Conservation (phyloP, 2,329 filamentous ascomycete species). For the Epichloe coenophiala region DNA sequence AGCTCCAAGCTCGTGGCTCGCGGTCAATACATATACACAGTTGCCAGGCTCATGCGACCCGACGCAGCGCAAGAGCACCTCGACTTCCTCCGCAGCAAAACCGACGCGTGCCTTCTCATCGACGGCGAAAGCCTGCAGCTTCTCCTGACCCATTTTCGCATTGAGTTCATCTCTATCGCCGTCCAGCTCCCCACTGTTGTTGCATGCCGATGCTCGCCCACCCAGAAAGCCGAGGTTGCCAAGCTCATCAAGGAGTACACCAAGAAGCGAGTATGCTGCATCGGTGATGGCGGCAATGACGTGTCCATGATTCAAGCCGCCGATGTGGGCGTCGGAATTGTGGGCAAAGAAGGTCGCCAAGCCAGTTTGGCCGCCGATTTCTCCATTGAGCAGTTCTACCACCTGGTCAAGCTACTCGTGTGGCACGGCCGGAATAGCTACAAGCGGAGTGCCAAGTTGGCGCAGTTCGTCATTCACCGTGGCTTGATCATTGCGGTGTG, state of each 20-base stretch:
- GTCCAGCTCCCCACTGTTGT: conserved; percentile 84
- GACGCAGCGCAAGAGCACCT: conserved; percentile 78
- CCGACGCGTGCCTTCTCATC: conserved; percentile 77
- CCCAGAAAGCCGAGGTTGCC: conserved; percentile 91
- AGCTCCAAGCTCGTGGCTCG: conserved; percentile 87
- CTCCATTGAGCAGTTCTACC: conserved; percentile 87
- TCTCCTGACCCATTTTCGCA: conserved; percentile 69
- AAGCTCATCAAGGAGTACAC: conserved; percentile 81
- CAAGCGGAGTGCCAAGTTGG: conserved; percentile 87
- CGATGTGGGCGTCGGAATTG: conserved; percentile 93
- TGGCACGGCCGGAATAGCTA: conserved; percentile 98
- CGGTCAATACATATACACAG: conserved; percentile 91
- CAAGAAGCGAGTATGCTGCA: conserved; percentile 91
- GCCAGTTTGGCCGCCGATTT: conserved; percentile 93
- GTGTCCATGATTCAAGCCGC: conserved; percentile 99
- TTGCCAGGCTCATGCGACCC: conserved; percentile 72
- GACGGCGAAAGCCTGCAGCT: conserved; percentile 83
- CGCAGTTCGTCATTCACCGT: conserved; percentile 95
- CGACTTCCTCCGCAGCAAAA: conserved; percentile 77
- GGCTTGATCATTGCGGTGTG: conserved; percentile 91
- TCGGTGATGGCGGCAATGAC: conserved; percentile 95
- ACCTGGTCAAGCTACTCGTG: conserved; percentile 91
- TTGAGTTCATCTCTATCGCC: conserved; percentile 77
- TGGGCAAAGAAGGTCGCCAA: conserved; percentile 93
- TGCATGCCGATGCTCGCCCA: conserved; percentile 91